Conservation (phyloP, 257 asterid genomes). For the Dorcoceras hygrometricum region DNA sequence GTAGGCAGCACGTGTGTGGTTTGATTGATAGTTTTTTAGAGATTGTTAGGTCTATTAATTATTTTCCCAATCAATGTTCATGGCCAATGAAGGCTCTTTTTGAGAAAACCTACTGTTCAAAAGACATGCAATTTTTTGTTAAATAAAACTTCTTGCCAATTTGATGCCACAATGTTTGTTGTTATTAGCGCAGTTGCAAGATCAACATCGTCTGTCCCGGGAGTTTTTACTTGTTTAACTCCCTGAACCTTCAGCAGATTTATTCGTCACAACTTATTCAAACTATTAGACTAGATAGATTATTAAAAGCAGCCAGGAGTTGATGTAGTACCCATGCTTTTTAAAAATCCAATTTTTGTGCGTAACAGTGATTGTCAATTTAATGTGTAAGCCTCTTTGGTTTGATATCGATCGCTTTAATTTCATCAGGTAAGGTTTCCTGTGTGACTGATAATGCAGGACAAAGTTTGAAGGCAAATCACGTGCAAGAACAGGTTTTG, state of each 20-base stretch:
- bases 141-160: neutral
- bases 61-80: conserved; percentile 1
- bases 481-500: conserved; percentile 32
- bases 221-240: neutral
- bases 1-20: neutral
- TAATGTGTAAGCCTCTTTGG: conserved; percentile 15
- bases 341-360: conserved; percentile 5
- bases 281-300: neutral
- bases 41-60: neutral
- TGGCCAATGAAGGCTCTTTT: conserved; percentile 4
- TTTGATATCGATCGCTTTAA: conserved; percentile 17
- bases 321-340: neutral
- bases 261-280: neutral
- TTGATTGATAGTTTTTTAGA: neutral
- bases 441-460: conserved; percentile 31
- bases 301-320: neutral
- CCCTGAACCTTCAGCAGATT: neutral
- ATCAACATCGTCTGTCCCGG: conserved; percentile 1
- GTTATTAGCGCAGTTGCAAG: neutral
- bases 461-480: conserved; percentile 35
- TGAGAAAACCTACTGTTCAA: neutral
- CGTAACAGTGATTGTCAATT: neutral
- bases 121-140: neutral
- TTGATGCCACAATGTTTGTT: neutral
- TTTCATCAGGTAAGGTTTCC: conserved; percentile 39